Evolutionary conservation across 768 basidiomycete genomes (phyloP).

Genomic region (Bullera alba): DNA sequence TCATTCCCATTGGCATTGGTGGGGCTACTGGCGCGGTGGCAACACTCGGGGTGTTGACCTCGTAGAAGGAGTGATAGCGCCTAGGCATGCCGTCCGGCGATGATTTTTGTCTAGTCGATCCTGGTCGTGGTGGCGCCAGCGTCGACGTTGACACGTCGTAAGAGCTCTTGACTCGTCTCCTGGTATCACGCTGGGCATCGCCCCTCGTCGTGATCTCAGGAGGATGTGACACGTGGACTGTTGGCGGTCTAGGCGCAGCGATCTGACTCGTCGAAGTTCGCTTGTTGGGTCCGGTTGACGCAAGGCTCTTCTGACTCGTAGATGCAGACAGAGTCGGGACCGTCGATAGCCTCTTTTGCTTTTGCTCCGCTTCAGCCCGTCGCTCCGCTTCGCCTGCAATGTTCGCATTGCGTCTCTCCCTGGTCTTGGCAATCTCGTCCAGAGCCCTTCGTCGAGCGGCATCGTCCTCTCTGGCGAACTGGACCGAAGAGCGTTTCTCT

Average conservation of each 20-base stretch:
- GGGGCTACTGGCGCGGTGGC: too few species aligned
- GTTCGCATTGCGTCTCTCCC: constrained; percentile 18
- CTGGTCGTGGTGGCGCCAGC: not conserved
- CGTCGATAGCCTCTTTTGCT: constrained; percentile 5
- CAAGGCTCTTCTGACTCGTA: not conserved
- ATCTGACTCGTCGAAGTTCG: not conserved
- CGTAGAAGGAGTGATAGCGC: constrained; percentile 25
- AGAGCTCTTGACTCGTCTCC: not conserved
- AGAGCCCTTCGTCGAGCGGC: constrained; percentile 2
- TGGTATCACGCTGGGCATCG: too few species aligned
- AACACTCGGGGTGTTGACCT: too few species aligned
- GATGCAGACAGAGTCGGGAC: constrained; percentile 3
- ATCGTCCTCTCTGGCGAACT: not conserved
- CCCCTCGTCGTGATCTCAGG: not conserved
- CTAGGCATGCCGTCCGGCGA: not conserved
- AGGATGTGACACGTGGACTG: constrained; percentile 5
- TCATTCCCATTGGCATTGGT: too few species aligned
- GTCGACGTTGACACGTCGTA: constrained; percentile 1
- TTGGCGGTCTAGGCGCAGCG: constrained; percentile 1
- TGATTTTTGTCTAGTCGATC: not conserved
- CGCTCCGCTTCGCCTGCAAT: constrained; percentile 19
- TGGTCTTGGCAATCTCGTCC: constrained; percentile 17
- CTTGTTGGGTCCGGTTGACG: too few species aligned
- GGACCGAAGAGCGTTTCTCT: not conserved
- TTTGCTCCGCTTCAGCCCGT: constrained; percentile 14